A percentile compares a stretch with the other conserved stretches of the same genome.
phyloP scores from a whole-genome alignment of 75 land plant genomes.

The Pseudotsuga menziesii region DNA sequence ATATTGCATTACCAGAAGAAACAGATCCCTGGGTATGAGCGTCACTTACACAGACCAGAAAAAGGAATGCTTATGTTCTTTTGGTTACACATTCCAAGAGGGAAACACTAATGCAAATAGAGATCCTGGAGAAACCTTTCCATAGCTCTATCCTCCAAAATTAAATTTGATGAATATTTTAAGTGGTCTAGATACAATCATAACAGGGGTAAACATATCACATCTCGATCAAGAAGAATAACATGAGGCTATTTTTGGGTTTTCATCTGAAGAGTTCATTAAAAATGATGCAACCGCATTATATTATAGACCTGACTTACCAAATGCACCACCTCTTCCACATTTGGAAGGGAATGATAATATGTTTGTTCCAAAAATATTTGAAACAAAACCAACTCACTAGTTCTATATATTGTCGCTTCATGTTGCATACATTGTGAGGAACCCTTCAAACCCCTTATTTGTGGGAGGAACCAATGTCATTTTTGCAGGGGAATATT shows the following conservation, averaged over 20 bases:
- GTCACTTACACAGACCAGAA: conserved; percentile 26
- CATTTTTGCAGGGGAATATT: conserved; percentile 84
- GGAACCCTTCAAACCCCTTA: conserved; percentile 61
- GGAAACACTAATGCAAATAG: conserved; percentile 33
- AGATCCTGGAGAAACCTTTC: neutral
- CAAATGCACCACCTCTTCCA: conserved; percentile 91
- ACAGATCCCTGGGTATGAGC: conserved; percentile 37
- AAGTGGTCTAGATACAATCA: conserved; percentile 55
- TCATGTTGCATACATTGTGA: conserved; percentile 58
- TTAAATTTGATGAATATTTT: conserved; percentile 71
- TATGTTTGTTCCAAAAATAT: conserved; percentile 34
- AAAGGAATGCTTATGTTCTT: neutral
- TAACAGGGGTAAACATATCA: conserved; percentile 38
- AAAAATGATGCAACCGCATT: conserved; percentile 42
- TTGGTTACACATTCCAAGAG: conserved; percentile 22
- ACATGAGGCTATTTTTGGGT: conserved; percentile 17
- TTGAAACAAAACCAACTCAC: conserved; percentile 82
- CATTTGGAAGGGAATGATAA: conserved; percentile 23
- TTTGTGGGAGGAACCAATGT: conserved; percentile 79
- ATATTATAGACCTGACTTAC: conserved; percentile 54
- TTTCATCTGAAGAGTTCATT: conserved; percentile 46
- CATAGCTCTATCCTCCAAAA: conserved; percentile 17
- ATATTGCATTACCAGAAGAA: conserved; percentile 25
- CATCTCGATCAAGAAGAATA: neutral
- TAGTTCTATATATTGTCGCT: conserved; percentile 78